Percentiles rank a stretch among this genome's conserved stretches.
These are phyloP conservation scores for Aegilops longissima DNA, from an alignment of 176 grass and related monocot genomes.

Conservation along the genomic window DNA sequence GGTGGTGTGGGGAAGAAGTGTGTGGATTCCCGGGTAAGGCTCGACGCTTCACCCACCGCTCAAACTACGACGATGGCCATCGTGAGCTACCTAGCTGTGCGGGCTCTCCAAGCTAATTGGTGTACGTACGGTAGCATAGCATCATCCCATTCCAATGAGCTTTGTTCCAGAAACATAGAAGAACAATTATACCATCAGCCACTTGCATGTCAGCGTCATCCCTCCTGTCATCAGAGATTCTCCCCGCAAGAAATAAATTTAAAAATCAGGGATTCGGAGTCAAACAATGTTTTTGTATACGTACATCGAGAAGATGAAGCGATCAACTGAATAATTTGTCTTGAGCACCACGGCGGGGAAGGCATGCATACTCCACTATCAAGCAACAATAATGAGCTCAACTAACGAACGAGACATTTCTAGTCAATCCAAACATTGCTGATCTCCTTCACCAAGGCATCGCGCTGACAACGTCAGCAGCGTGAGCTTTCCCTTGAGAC, in stretches of 20 bases:
- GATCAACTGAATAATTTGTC: constrained; percentile 18
- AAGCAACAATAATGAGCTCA: not conserved
- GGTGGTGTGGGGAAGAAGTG: too few species aligned
- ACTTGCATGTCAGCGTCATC: constrained; percentile 6
- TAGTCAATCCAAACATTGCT: not conserved
- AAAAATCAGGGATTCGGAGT: not conserved
- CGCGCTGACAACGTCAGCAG: not conserved
- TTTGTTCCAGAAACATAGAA: not conserved
- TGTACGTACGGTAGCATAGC: too few species aligned
- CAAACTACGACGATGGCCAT: too few species aligned
- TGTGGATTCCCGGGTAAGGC: too few species aligned
- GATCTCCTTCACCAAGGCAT: constrained; percentile 20
- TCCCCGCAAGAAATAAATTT: too few species aligned
- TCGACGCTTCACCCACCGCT: too few species aligned
- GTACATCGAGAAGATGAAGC: not conserved
- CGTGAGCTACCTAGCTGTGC: too few species aligned
- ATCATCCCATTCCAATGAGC: too few species aligned
- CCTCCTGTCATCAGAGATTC: not conserved
- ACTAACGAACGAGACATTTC: not conserved
- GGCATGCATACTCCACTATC: not conserved
- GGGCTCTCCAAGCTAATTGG: too few species aligned
- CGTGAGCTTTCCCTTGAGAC: not conserved
- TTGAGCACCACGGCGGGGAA: not conserved
- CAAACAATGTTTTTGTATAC: not conserved
- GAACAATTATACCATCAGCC: not conserved